Evolutionary conservation across 2,329 filamentous ascomycete genomes (phyloP), one percentile per base, ranked within the genome.

Genomic region (Macrophomina pseudophaseolina): DNA sequence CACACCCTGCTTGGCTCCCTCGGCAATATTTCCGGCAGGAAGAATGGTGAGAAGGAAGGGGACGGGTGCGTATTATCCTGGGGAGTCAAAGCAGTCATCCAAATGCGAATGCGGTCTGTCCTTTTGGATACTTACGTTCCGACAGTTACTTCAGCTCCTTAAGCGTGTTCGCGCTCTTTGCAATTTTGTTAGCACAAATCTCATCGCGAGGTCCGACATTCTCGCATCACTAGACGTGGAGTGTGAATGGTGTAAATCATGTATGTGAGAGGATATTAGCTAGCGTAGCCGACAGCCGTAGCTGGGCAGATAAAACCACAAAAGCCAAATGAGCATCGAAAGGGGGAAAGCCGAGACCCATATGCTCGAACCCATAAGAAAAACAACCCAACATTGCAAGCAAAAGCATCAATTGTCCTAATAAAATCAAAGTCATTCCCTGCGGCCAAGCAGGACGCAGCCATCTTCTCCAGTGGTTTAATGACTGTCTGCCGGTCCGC

Each of bases 401-500:
- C 52, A 62, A 49, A 35, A 18, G 44, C 44, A 62, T 60, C 7
- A 30, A 30, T 28, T 48, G 58, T 62, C 58, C 58, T 49, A 62
- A 3, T 23, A 60, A 62, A 35, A 28, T 18, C 49, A 38, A 60
- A 51, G 42, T 62, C 58, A 30, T 62, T 62, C 58, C 58, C 58
- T 62, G 58, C 58, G 58, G 58, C 42, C 58, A 49, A 18, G n/a
- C 58, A 38, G 35, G 33, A 49, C 32, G 30, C 44, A 62, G 40
- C 44, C 58, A 62, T 49, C 28, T 6, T 9, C 32, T 14, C 42
- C 23, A 14, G 16, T 23, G 44, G 58, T 62, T 32, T 49, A 49
- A 35, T 62, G 44, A 35, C 58, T 62, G 42, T 38, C 32, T 49
- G 58, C 44, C 44, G 58, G 58, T 49, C 58, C 58, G 58, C 58